Evolutionary conservation across 495 filamentous ascomycete species (phyloP), one percentile per base, ranked within the genome.

Genomic region (Cercophora scortea): DNA sequence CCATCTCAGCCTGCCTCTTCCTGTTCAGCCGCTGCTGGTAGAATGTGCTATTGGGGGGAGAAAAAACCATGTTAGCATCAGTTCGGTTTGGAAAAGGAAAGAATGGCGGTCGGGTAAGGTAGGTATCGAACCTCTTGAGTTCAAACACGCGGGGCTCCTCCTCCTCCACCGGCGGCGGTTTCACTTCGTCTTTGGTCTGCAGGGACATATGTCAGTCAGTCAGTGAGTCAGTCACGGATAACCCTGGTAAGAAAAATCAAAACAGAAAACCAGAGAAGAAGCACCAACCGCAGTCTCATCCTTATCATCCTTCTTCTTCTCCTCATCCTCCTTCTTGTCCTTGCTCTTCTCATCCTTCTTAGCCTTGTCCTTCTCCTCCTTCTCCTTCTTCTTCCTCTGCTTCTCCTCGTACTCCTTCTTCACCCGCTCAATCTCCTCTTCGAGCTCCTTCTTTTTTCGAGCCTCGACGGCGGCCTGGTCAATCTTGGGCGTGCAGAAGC

Each of bases 1-100:
- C 84, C 45, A 87, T 78, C 64, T 95, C 90, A 12, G 79, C 79
- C 64, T 87, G 87, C 46, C 86, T 80, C 63, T 89, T 83, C 51
- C 83, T 83, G 59, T 89, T 84, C 47, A 95, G 61, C 16, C 92
- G 84, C 70, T 86, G 87, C 52, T 94, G 88, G 64, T 89, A 93
- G 64, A 97, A 93, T 33, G 81, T 82, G 63, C 89, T 94, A 33
- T 32, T 44, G 1, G n/a, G n/a, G n/a, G n/a, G 10, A 40, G 10
- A 63, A 43, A 38, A 9, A 40, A 6, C 10, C 0, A 13, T 5
- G 19, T 57, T 32, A 57, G 52, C 33, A 18, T 18, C 10, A 4
- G n/a, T n/a, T n/a, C n/a, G n/a, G n/a, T n/a, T n/a, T 25, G 2
- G 25, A 38, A 38, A 4, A 38, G 10, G 3, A 38, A 38, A 10